A percentile compares a stretch with the other conserved stretches of the same genome.
These are phyloP conservation scores for Mortierella sp. DNA, from an alignment of 371 early-diverging fungal genomes.

Conservation along the genomic window DNA sequence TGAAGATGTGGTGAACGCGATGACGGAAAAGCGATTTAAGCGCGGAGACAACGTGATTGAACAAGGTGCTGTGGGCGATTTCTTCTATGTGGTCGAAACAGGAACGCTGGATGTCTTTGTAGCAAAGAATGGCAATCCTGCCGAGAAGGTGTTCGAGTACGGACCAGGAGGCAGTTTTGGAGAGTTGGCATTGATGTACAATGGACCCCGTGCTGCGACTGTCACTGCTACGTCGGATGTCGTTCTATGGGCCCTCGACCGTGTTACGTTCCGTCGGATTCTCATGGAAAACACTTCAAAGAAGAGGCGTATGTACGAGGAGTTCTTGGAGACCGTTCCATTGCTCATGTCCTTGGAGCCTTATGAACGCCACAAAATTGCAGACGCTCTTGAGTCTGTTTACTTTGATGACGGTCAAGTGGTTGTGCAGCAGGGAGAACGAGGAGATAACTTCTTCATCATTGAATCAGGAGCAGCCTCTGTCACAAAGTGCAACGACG, in stretches of 20 bases:
- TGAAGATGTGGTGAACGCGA: constrained; percentile 94
- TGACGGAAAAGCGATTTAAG: constrained; percentile 89
- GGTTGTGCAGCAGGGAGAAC: constrained; percentile 91
- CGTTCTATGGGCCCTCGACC: constrained; percentile 95
- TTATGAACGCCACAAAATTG: constrained; percentile 95
- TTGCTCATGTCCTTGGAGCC: constrained; percentile 86
- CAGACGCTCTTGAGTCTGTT: constrained; percentile 92
- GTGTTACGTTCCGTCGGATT: constrained; percentile 94
- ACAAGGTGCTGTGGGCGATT: constrained; percentile 98
- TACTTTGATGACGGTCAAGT: constrained; percentile 83
- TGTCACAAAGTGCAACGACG: constrained; percentile 80
- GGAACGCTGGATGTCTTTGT: constrained; percentile 96
- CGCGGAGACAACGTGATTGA: constrained; percentile 86
- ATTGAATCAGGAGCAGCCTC: constrained; percentile 92
- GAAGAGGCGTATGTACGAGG: constrained; percentile 94
- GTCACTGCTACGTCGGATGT: constrained; percentile 87
- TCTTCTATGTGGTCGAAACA: constrained; percentile 96
- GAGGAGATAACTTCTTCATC: constrained; percentile 85
- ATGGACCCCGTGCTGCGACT: constrained; percentile 96
- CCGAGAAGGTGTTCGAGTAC: constrained; percentile 82
- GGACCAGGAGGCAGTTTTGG: constrained; percentile 94
- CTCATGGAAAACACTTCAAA: constrained; percentile 94
- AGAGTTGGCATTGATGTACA: constrained; percentile 98
- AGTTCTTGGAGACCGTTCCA: constrained; percentile 90
- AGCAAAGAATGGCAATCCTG: constrained; percentile 64